These are phyloP conservation scores for Podospora comata DNA, from an alignment of 495 filamentous ascomycete genomes.

Conservation along the genomic window DNA sequence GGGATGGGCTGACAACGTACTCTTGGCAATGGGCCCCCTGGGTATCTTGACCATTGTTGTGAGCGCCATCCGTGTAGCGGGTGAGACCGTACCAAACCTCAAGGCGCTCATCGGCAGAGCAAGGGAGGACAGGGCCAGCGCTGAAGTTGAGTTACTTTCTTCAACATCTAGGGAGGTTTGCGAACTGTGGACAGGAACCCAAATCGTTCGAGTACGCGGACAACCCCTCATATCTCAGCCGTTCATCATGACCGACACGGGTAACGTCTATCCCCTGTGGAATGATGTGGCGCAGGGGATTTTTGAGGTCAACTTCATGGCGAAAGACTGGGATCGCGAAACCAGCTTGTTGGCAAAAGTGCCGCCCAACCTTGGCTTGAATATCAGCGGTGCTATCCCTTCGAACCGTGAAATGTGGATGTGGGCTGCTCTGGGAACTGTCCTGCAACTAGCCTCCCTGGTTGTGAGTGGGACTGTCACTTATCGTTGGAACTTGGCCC, in stretches of 20 bases:
- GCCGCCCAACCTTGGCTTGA: not conserved
- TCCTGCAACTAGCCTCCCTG: not conserved
- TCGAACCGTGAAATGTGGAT: not conserved
- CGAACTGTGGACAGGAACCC: constrained; percentile 38
- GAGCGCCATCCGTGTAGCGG: constrained; percentile 51
- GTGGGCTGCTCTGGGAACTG: not conserved
- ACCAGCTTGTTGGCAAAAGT: not conserved
- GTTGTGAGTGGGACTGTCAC: not conserved
- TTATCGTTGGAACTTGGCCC: not conserved
- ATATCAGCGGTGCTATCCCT: not conserved
- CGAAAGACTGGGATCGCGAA: not conserved
- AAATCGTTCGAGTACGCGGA: constrained; percentile 20
- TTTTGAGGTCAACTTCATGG: not conserved
- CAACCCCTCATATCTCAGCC: not conserved
- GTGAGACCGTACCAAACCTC: constrained; percentile 38
- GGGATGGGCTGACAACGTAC: constrained; percentile 47
- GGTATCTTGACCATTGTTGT: constrained; percentile 55
- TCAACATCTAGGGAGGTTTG: constrained; percentile 35
- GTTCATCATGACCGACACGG: not conserved
- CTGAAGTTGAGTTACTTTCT: constrained; percentile 36
- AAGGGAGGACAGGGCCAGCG: constrained; percentile 30
- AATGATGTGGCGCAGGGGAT: not conserved
- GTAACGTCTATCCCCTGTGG: not conserved
- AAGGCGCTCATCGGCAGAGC: constrained; percentile 48
- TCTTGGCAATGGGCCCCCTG: constrained; percentile 52